Evolutionary conservation across 2,329 filamentous ascomycete species (phyloP), one percentile per base, ranked within the genome.

Genomic region (Penicillium sp.): DNA sequence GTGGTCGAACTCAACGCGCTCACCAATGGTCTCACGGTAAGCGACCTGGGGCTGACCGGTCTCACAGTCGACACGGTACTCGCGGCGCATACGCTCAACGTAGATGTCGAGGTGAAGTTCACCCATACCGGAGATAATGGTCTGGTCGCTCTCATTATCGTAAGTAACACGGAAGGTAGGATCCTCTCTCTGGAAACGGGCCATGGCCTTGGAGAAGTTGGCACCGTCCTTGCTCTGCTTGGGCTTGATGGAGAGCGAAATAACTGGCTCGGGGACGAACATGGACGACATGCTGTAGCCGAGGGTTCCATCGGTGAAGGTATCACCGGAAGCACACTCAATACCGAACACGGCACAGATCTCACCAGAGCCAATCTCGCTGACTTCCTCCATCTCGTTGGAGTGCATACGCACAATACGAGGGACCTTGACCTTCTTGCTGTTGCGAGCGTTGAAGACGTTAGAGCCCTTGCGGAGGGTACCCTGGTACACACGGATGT

Each of bases 331-430:
- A 34, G 94, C 92, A 74, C 94, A 99, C 67, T 99, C 94, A 51
- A 99, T 90, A 69, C 94, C 94, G 71, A 99, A 99, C 55, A 99
- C 94, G 57, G 94, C 94, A 72, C 94, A 99, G 61, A 99, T 99
- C 76, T 99, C 94, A 75, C 94, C 94, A 50, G 94, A 93, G 49
- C 92, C 91, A 60, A 99, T 89, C 74, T 97, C 92, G 52, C 79
- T 81, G 29, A 97, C 91, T 70, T 99, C 94, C 75, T 99, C 94
- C 93, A 99, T 96, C 71, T 99, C 94, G 72, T 97, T 96, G 43
- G 92, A 96, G 81, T 99, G 94, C 94, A 99, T 99, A 59, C 94
- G 91, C 59, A 99, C 94, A 67, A 99, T 97, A 70, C 93, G 90
- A 18, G 94, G 94, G 54, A 99, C 88, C 77, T 95, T 92, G 71